Evolutionary conservation across 2,329 filamentous ascomycete genomes (phyloP).

Genomic region (Myriosclerotinia scirpicola): DNA sequence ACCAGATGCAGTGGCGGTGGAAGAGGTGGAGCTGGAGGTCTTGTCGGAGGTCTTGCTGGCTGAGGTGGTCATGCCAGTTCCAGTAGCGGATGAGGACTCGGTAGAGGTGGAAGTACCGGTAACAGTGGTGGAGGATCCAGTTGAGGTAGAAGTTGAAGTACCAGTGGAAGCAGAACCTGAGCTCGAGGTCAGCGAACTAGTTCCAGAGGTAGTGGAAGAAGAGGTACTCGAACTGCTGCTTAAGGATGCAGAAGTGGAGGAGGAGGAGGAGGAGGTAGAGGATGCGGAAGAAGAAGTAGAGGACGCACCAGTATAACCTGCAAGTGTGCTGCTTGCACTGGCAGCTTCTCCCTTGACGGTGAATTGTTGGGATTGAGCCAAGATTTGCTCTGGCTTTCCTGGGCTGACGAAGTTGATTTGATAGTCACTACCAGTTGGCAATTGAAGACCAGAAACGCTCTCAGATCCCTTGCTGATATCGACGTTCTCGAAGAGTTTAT

Average conservation of each 20-base stretch:
- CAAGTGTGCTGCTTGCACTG: constrained; percentile 22
- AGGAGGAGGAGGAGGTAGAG: constrained; percentile 5
- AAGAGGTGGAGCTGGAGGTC: not conserved
- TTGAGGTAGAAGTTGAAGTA: constrained; percentile 1
- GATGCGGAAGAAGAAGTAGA: constrained; percentile 11
- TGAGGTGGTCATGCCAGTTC: constrained; percentile 2
- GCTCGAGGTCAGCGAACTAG: not conserved
- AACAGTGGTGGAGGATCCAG: not conserved
- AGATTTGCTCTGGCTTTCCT: constrained; percentile 20
- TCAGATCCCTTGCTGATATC: constrained; percentile 9
- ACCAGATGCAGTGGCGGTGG: not conserved
- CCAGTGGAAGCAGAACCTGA: constrained; percentile 5
- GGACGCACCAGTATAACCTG: constrained; percentile 24
- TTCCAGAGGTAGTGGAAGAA: not conserved
- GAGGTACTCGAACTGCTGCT: not conserved
- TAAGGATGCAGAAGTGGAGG: not conserved
- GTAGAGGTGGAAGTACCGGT: not conserved
- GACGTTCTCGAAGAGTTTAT: constrained; percentile 15
- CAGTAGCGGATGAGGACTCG: not conserved
- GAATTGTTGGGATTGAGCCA: constrained; percentile 23
- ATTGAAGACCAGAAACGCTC: constrained; percentile 13
- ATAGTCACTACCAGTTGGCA: constrained; percentile 21
- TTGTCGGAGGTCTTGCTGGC: not conserved
- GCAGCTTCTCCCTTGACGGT: constrained; percentile 19
- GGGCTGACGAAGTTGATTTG: constrained; percentile 24